Base-by-base conservation (phyloP, 257 asterid genomes). In the Thymus mandschuricus region DNA sequence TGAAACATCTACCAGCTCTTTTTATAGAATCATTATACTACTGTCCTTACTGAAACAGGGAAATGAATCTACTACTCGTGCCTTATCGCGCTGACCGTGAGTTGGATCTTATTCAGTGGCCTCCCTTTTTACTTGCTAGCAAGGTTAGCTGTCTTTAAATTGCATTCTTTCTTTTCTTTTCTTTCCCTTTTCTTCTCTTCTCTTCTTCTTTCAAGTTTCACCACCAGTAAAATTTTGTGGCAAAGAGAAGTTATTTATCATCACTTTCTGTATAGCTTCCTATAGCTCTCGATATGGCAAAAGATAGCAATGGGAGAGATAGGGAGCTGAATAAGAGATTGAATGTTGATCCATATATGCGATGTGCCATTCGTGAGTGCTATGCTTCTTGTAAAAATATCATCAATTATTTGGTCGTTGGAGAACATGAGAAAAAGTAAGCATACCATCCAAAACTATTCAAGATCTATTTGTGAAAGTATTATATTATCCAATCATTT, bases 51-150 rank as follows among this genome's bases (percentile, higher is more conserved):
- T 33, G 15, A 67, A 52, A 72, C 83, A 91, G 98, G 87, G 99
- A 94, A 86, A 86, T 81, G 93, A 86, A 84, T 86, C 85, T 94
- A 40, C 79, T 94, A 75, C 97, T 94, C 60, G 96, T 94, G 68
- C 99, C 99, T 45, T 89, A 91, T 82, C 87, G 85, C 83, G 97
- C 97, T 73, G 99, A 94, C 79, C 96, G 83, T 11, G 97, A 86
- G 68, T 76, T 94, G 68, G 95, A 91, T 88, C 92, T 91, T 74
- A 92, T 89, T 68, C 96, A 90, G 78, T 94, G 99, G 99, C 99
- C 99, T 83, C 99, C 99, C 1, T 94, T 94, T 88, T 76, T 94
- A 72, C 84, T 94, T 73, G 99, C 99, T 65, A 94, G 97, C 92
- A 94, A 89, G 98, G 99, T 33, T 40, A 8, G 66, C 35, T 0